A percentile compares a stretch with the other conserved stretches of the same genome.
Evolutionary conservation across 176 grass and related monocot species (phyloP).

Genomic region (Oryza glaberrima): DNA sequence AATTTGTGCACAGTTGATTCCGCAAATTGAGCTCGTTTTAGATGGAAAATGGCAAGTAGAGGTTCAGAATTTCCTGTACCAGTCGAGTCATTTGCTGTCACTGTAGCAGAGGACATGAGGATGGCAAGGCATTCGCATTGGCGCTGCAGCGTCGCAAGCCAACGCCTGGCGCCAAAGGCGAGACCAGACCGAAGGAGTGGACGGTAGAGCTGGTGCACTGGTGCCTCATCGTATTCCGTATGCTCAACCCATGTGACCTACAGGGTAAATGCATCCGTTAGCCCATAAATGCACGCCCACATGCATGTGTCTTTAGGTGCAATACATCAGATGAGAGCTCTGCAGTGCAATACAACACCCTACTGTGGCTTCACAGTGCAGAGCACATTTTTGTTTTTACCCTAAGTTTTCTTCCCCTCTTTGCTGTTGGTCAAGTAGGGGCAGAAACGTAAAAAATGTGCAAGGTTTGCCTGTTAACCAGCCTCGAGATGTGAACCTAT

Average conservation of each 20-base stretch:
- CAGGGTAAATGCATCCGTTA: conserved; percentile 70
- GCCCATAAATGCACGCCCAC: conserved; percentile 84
- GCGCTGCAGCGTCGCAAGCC: conserved; percentile 83
- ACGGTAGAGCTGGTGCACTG: conserved; percentile 75
- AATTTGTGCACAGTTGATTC: background rate
- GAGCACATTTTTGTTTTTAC: conserved; percentile 33
- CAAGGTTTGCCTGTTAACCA: conserved; percentile 7
- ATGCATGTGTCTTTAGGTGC: conserved; percentile 48
- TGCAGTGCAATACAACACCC: conserved; percentile 36
- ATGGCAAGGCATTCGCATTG: conserved; percentile 81
- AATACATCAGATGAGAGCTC: conserved; percentile 35
- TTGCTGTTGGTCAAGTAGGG: background rate
- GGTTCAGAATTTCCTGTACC: conserved; percentile 42
- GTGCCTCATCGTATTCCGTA: conserved; percentile 81
- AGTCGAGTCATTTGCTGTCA: conserved; percentile 48
- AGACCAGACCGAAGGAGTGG: conserved; percentile 71
- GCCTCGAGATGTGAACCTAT: conserved; percentile 20
- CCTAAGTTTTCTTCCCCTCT: background rate
- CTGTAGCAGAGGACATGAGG: conserved; percentile 71
- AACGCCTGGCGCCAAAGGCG: conserved; percentile 76
- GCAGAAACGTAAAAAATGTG: conserved; percentile 30
- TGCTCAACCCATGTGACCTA: conserved; percentile 99
- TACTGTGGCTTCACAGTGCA: conserved; percentile 39
- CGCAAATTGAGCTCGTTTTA: conserved; percentile 16
- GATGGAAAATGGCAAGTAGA: conserved; percentile 35